phyloP scores from a whole-genome alignment of 768 basidiomycete genomes.

The Tulasnella sp. region DNA sequence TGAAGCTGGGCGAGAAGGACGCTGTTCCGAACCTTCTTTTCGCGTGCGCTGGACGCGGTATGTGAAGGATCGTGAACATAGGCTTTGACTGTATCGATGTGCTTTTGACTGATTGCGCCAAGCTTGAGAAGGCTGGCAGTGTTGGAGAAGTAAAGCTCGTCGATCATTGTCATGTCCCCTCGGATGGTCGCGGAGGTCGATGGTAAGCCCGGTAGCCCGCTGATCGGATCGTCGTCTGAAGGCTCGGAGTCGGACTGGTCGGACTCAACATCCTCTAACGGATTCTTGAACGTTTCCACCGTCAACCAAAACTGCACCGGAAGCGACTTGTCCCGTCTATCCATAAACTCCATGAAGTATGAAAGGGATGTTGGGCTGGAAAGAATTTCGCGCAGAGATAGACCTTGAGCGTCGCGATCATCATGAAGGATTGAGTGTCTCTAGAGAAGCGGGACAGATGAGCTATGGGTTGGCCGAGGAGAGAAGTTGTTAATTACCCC shows the following conservation, averaged over 20 bases:
- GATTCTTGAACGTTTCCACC: conserved; percentile 96
- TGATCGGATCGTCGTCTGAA: conserved; percentile 45
- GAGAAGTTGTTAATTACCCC: neutral
- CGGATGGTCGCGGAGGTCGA: conserved; percentile 48
- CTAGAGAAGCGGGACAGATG: conserved; percentile 1
- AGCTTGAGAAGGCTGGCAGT: conserved; percentile 43
- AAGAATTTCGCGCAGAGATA: conserved; percentile 68
- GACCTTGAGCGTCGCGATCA: conserved; percentile 32
- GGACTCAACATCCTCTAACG: conserved; percentile 69
- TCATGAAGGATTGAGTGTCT: conserved; percentile 26
- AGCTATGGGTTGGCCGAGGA: neutral
- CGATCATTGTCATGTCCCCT: conserved; percentile 84
- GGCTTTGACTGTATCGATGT: conserved; percentile 54
- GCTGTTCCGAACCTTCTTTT: conserved; percentile 55
- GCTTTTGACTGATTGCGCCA: conserved; percentile 49
- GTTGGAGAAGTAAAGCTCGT: conserved; percentile 72
- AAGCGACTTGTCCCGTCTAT: conserved; percentile 68
- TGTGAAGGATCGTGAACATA: conserved; percentile 45
- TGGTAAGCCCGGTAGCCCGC: conserved; percentile 32
- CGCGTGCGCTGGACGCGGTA: conserved; percentile 28
- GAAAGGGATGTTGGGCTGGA: conserved; percentile 82
- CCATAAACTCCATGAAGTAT: conserved; percentile 99
- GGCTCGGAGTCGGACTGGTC: conserved; percentile 36
- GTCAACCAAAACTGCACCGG: conserved; percentile 97
- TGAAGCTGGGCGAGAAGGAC: conserved; percentile 79